Evolutionary conservation across 2,329 filamentous ascomycete species (phyloP), one percentile per base, ranked within the genome.

Genomic region (Xylaria hypoxylon): DNA sequence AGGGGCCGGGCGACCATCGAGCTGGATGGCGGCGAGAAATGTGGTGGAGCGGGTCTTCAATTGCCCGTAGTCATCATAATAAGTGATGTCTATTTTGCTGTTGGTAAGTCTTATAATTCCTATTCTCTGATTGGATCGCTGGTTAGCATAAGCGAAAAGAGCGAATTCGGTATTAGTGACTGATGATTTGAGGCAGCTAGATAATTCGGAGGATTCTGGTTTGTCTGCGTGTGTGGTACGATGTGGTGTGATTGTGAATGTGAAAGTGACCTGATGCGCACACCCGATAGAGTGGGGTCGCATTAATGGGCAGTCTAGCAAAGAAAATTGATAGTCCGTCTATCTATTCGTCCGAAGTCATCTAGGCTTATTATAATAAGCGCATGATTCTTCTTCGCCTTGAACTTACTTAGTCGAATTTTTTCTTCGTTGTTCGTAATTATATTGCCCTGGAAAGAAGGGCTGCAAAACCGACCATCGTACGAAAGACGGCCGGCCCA

Each of bases 221-320:
- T 67, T 71, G 65, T 56, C 55, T 2, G 28, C 22, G 3, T 8
- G 56, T 67, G 68, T 72, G 58, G 69, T 71, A 68, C 71, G 70
- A 74, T 72, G 58, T 48, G 24, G 50, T 45, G 22, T 62, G 65
- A 68, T 59, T 55, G 40, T 10, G 13, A 51, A 24, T 19, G 42
- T 26, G 7, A 64, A 55, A 52, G 70, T 73, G 70, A 71, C 68
- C 40, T 62, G 71, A 74, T 74, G 68, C 35, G 70, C 62, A 68
- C 58, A 33, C 38, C 50, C 17, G 24, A 64, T 56, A 50, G 63
- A 62, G 62, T 56, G 63, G 62, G 50, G 28, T 44, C 60, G 51
- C 40, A n/a, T 17, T 15, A n/a, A 28, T 5, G 13, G 38, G 11
- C 33, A 3, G 33, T 6, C 24, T 48, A 48, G 11, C 19, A 45